These are phyloP conservation scores for Cordia subcordata DNA, from an alignment of 257 asterid genomes.

Conservation along the genomic window DNA sequence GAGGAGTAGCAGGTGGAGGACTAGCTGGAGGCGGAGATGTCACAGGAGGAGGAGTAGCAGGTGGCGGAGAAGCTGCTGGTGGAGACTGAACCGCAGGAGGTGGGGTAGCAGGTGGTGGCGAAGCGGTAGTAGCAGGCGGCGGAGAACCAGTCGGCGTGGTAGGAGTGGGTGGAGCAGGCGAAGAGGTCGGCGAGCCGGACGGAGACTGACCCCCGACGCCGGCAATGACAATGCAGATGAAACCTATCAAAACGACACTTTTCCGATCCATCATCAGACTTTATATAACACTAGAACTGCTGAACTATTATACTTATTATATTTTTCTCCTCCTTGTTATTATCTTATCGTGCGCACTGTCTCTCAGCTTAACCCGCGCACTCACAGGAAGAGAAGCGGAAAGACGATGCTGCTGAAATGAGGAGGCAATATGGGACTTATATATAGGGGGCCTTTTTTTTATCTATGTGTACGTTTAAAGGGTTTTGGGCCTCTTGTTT, in stretches of 20 bases:
- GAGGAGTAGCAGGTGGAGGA: slow-evolving; percentile 29
- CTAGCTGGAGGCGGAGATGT: slow-evolving; percentile 23
- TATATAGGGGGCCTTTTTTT: no score
- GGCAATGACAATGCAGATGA: slow-evolving; percentile 52
- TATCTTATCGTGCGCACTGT: slow-evolving; percentile 17
- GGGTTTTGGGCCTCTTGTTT: no score
- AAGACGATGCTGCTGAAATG: not conserved
- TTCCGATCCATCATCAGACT: slow-evolving; percentile 36
- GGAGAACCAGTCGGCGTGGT: slow-evolving; percentile 33
- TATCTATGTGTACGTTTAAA: no score
- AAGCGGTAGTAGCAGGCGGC: slow-evolving; percentile 45
- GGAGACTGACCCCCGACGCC: slow-evolving; percentile 66
- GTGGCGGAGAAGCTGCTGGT: slow-evolving; percentile 30
- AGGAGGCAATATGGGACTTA: slow-evolving; percentile 3
- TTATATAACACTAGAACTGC: not conserved
- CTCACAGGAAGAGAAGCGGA: not conserved
- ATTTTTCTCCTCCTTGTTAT: no score
- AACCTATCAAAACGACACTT: slow-evolving; percentile 24
- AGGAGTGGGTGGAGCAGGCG: slow-evolving; percentile 34
- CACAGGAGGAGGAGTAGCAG: slow-evolving; percentile 19
- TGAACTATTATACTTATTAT: not conserved
- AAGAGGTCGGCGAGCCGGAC: slow-evolving; percentile 39
- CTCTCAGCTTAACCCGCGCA: slow-evolving; percentile 21
- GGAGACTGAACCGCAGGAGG: slow-evolving; percentile 25
- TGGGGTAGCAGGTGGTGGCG: slow-evolving; percentile 24